These are phyloP conservation scores for Chimonanthus salicifolius DNA, from an alignment of 164 flowering plant species.

Conservation along the genomic window DNA sequence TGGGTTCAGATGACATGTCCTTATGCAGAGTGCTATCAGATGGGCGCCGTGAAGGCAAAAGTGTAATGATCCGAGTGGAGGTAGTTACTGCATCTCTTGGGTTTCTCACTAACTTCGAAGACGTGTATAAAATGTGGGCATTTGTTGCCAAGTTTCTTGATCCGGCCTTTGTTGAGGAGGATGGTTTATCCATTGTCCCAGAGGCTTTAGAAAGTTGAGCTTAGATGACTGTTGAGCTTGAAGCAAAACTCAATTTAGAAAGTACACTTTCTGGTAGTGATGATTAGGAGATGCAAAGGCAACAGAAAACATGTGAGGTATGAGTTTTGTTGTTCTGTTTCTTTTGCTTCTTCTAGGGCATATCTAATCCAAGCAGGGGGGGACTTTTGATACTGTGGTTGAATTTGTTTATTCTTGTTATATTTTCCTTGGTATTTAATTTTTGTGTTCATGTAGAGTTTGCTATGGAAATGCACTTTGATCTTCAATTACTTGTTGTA, in stretches of 20 bases:
- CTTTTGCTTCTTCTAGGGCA: conserved; percentile 17
- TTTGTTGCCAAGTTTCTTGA: conserved; percentile 57
- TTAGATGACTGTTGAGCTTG: neutral
- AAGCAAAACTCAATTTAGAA: conserved; percentile 1
- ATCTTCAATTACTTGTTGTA: neutral
- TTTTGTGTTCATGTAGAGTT: conserved; percentile 33
- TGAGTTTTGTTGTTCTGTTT: conserved; percentile 18
- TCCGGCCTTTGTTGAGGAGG: conserved; percentile 40
- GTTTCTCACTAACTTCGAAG: conserved; percentile 57
- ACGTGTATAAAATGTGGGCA: conserved; percentile 57
- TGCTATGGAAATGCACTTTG: conserved; percentile 25
- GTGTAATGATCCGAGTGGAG: conserved; percentile 34
- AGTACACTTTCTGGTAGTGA: neutral
- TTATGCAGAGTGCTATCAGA: conserved; percentile 29
- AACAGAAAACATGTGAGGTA: conserved; percentile 15
- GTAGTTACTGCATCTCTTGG: conserved; percentile 68
- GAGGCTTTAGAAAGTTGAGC: conserved; percentile 38
- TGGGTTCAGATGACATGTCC: conserved; percentile 21
- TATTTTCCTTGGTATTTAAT: neutral
- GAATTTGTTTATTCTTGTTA: conserved; percentile 42
- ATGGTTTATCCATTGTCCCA: conserved; percentile 36
- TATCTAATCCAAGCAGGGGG: conserved; percentile 13
- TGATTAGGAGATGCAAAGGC: conserved; percentile 16
- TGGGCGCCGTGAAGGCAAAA: conserved; percentile 32
- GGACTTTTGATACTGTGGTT: conserved; percentile 8